Evolutionary conservation across 2,329 filamentous ascomycete species (phyloP), one percentile per base, ranked within the genome.

Genomic region (Davidsoniella virescens): DNA sequence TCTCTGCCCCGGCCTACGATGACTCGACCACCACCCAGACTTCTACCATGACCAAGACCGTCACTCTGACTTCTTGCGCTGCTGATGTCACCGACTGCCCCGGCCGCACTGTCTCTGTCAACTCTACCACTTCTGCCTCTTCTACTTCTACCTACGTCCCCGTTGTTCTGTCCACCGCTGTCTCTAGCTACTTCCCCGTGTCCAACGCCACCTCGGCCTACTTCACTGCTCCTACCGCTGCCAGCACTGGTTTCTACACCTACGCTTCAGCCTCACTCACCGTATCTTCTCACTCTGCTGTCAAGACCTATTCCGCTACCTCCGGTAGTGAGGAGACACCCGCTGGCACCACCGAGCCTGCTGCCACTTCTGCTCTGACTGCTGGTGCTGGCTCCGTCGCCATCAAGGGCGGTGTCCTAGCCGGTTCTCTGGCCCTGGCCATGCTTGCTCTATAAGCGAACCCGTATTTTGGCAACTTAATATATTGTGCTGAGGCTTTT

Each of bases 41-140:
- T 40, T 52, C 49, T 17, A 55, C 54, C 45, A 41, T 51, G 42
- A 54, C 47, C 47, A 53, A 52, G 48, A 55, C 54, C 18, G 37
- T 55, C 44, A 55, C 54, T 18, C 49, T 55, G 17, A 55, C 54
- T 16, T 54, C 52, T 26, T 55, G 54, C 50, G 50, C 42, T 23
- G 23, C 52, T 29, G 54, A 55, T 18, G 52, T 54, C 25, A 51
- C 54, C 43, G 47, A 55, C 49, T 54, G 54, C 51, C 51, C 51
- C 37, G 51, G 20, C 23, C 51, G 51, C 37, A 49, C 40, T 7
- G 23, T 25, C 18, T 45, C 49, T 18, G 23, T 7, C 7, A 46
- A 10, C 26, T 36, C 25, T 1, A 47, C 25, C 16, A 39, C 18
- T 7, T 37, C 26, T 10, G 29, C 46, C 23, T 42, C 38, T 4